Evolutionary conservation across 2,329 filamentous ascomycete genomes (phyloP).

Genomic region (Purpureocillium lavendulum): DNA sequence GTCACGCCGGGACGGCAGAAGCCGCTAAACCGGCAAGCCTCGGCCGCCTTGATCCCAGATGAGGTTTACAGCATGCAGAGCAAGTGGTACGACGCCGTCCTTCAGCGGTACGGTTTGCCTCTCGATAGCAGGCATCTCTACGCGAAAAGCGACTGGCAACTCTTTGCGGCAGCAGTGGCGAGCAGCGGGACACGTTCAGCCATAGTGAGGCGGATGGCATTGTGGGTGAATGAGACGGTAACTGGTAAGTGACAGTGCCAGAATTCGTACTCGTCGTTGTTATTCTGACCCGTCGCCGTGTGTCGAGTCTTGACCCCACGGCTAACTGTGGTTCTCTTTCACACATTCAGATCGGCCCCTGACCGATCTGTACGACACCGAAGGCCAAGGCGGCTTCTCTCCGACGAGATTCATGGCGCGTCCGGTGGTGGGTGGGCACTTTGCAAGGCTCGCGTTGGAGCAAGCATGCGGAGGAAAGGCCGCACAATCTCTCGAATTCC

Average conservation of each 20-base stretch:
- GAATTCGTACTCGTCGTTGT: too few relatives aligned
- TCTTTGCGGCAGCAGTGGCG: slow-evolving; percentile 76
- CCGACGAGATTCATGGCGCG: slow-evolving; percentile 70
- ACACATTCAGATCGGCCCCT: slow-evolving; percentile 44
- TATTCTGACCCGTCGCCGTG: too few relatives aligned
- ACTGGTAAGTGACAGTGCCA: slow-evolving; percentile 38
- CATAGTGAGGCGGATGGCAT: slow-evolving; percentile 66
- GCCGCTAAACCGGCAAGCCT: slow-evolving; percentile 14
- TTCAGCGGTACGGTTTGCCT: slow-evolving; percentile 75
- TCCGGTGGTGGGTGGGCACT: slow-evolving; percentile 79
- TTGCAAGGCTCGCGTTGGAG: slow-evolving; percentile 75
- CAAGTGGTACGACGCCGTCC: slow-evolving; percentile 69
- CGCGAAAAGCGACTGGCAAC: slow-evolving; percentile 87
- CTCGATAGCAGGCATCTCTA: slow-evolving; percentile 77
- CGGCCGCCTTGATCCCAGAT: slow-evolving; percentile 56
- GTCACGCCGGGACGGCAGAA: slow-evolving; percentile 7
- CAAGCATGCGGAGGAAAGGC: slow-evolving; percentile 68
- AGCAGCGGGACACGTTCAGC: slow-evolving; percentile 58
- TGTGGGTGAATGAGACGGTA: slow-evolving; percentile 76
- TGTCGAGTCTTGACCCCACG: too few relatives aligned
- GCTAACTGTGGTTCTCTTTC: too few relatives aligned
- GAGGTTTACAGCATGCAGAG: slow-evolving; percentile 72
- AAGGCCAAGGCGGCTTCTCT: slow-evolving; percentile 67
- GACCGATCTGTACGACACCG: slow-evolving; percentile 76
- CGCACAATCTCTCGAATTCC: slow-evolving; percentile 44